Percentiles rank a stretch among this genome's conserved stretches.
Evolutionary conservation across 192 early-diverging fungal species (phyloP).

Genomic region (Ambispora gerdemannii): DNA sequence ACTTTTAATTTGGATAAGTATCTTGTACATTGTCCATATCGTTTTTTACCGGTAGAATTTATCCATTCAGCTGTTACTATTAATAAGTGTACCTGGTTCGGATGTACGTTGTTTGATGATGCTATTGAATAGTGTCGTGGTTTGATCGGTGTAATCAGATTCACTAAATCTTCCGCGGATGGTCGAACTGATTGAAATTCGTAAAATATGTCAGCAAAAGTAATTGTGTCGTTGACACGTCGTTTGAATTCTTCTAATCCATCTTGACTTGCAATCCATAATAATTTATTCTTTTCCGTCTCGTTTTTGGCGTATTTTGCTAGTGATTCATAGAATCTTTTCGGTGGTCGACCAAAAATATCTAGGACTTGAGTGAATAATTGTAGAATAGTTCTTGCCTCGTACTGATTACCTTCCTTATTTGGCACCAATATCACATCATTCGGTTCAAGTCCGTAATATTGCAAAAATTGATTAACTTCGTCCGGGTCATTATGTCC

Average conservation of each 20-base stretch:
- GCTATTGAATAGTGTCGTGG: constrained; percentile 99
- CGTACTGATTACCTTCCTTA: constrained; percentile 51
- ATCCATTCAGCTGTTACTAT: constrained; percentile 92
- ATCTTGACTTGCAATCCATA: constrained; percentile 64
- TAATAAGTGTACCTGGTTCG: constrained; percentile 84
- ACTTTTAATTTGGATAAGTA: constrained; percentile 72
- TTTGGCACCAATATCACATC: constrained; percentile 57
- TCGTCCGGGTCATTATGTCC: constrained; percentile 78
- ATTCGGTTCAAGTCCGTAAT: constrained; percentile 67
- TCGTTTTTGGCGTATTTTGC: constrained; percentile 67
- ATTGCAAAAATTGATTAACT: constrained; percentile 69
- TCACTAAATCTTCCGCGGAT: constrained; percentile 65
- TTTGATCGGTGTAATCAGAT: constrained; percentile 82
- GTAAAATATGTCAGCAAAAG: constrained; percentile 82
- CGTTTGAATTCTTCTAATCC: constrained; percentile 76
- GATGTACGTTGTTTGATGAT: constrained; percentile 82
- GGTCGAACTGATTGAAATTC: constrained; percentile 84
- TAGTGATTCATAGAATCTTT: constrained; percentile 87
- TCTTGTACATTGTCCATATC: constrained; percentile 88
- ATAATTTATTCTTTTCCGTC: constrained; percentile 62
- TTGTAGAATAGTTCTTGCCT: constrained; percentile 74
- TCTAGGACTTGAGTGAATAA: constrained; percentile 82
- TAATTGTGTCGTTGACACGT: constrained; percentile 78
- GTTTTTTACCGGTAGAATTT: constrained; percentile 58
- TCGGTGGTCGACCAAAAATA: constrained; percentile 91